These are phyloP conservation scores for Diaporthe aspalathi DNA, from an alignment of 2,329 filamentous ascomycete species.

Conservation along the genomic window DNA sequence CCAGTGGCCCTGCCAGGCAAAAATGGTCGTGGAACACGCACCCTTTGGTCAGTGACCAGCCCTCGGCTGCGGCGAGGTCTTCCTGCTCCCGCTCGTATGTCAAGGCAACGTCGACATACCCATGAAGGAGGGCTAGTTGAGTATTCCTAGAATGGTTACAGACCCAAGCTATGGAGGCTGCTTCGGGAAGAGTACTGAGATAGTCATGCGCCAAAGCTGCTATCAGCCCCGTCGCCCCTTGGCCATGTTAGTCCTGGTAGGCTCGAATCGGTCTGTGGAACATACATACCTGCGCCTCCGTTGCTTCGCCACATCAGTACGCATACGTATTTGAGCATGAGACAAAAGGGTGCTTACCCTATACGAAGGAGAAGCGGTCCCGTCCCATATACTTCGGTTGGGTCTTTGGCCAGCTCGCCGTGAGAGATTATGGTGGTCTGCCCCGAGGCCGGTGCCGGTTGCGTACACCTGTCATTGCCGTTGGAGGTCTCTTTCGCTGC, in stretches of 20 bases:
- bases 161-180: slow-evolving; percentile 33
- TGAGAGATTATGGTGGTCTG: slow-evolving; percentile 27
- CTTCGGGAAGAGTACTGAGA: slow-evolving; percentile 28
- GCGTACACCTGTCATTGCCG: not conserved
- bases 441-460: not conserved
- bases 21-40: slow-evolving; percentile 39
- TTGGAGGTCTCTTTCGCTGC: not conserved
- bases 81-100: slow-evolving; percentile 38
- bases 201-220: slow-evolving; percentile 34
- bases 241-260: not conserved
- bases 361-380: slow-evolving; percentile 30
- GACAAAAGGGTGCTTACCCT: not conserved
- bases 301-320: not conserved
- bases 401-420: slow-evolving; percentile 14
- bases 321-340: not conserved
- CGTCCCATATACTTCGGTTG: slow-evolving; percentile 12
- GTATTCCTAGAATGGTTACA: slow-evolving; percentile 38
- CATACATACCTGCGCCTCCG: slow-evolving; percentile 25
- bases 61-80: slow-evolving; percentile 32
- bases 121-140: slow-evolving; percentile 35
- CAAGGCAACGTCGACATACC: slow-evolving; percentile 34
- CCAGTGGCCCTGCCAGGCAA: slow-evolving; percentile 33
- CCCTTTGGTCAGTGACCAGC: slow-evolving; percentile 34
- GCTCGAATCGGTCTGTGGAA: not conserved
- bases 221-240: slow-evolving; percentile 34